A percentile compares a stretch with the other conserved stretches of the same genome.
These are phyloP conservation scores for Colletotrichum incanum DNA, from an alignment of 2,329 filamentous ascomycete genomes.

Conservation along the genomic window DNA sequence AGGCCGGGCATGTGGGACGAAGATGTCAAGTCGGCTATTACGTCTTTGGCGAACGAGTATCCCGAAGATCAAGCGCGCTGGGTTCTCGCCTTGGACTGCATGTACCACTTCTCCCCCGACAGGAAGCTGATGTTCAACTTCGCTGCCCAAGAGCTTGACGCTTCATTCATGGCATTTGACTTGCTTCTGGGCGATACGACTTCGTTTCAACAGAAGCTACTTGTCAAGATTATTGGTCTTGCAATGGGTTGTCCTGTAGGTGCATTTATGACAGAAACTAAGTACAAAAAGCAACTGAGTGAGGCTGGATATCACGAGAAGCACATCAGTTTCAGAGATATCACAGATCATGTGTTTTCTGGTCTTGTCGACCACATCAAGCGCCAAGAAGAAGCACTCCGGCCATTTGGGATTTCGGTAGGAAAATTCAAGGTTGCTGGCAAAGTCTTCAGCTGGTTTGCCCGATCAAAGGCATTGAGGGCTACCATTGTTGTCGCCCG, in stretches of 20 bases:
- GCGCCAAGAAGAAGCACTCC: constrained; percentile 52
- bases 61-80: constrained; percentile 55
- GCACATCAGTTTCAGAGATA: constrained; percentile 62
- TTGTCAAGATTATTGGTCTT: constrained; percentile 60
- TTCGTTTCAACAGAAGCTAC: constrained; percentile 48
- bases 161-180: constrained; percentile 71
- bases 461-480: constrained; percentile 52
- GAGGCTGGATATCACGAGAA: constrained; percentile 63
- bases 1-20: constrained; percentile 60
- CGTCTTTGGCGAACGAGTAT: constrained; percentile 46
- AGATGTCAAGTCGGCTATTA: constrained; percentile 47
- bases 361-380: constrained; percentile 63
- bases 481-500: constrained; percentile 55
- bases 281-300: constrained; percentile 63
- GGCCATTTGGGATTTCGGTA: constrained; percentile 55
- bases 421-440: constrained; percentile 56
- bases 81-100: constrained; percentile 69
- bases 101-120: constrained; percentile 72
- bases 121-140: constrained; percentile 62
- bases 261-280: constrained; percentile 63
- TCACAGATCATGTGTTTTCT: constrained; percentile 68
- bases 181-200: constrained; percentile 59
- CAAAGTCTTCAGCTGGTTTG: constrained; percentile 58
- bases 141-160: constrained; percentile 57
- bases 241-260: constrained; percentile 64